Conservation (phyloP, 805 yeast genomes). For the Candida jianshihensis region DNA sequence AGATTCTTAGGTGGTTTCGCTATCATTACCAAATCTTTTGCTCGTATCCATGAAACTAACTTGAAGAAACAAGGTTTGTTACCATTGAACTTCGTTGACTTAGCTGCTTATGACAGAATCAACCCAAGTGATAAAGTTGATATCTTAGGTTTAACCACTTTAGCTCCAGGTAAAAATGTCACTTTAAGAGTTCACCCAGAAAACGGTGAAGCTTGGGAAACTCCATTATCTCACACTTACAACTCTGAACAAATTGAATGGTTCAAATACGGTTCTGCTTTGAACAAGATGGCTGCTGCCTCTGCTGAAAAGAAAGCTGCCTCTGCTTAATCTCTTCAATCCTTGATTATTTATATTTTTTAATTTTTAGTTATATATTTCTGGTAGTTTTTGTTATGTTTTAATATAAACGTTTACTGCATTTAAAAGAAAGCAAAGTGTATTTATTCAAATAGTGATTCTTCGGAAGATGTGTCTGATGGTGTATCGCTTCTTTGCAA, state of each 20-base stretch:
- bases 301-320: conserved; percentile 8
- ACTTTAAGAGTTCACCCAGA: conserved; percentile 66
- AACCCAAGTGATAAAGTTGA: conserved; percentile 86
- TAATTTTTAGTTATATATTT: not conserved
- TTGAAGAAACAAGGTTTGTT: conserved; percentile 98
- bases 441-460: not conserved
- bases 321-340: not conserved
- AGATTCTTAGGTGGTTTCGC: conserved; percentile 98
- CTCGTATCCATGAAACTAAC: conserved; percentile 99
- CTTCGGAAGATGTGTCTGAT: not conserved
- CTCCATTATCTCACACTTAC: conserved; percentile 93
- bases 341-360: not conserved
- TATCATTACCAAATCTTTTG: conserved; percentile 94
- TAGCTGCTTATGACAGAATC: conserved; percentile 89
- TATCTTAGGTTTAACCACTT: conserved; percentile 71
- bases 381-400: not conserved
- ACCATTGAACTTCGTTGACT: conserved; percentile 89
- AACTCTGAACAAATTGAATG: conserved; percentile 95
- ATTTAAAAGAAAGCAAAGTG: no score
- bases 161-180: conserved; percentile 91
- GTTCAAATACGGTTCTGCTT: conserved; percentile 99
- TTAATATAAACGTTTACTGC: no score
- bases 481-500: no score
- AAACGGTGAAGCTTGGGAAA: conserved; percentile 79
- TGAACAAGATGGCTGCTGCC: conserved; percentile 80